phyloP scores from a whole-genome alignment of 441 rosid species.

The Jatropha podagrica region DNA sequence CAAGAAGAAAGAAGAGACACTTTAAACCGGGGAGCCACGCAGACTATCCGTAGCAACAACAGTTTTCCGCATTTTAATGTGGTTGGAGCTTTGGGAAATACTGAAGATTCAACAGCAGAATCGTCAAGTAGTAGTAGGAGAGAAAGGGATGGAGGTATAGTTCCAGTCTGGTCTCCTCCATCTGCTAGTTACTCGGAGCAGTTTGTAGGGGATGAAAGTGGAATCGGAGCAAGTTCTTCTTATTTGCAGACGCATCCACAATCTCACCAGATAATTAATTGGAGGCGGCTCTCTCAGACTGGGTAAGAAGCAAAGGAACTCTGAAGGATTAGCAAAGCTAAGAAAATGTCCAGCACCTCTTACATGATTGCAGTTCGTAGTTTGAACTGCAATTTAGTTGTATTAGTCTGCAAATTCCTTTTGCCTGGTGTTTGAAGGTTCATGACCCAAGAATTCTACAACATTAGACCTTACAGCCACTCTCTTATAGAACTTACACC shows the following conservation, averaged over 20 bases:
- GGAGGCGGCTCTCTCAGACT: constrained; percentile 89
- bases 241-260: constrained; percentile 77
- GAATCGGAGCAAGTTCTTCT: constrained; percentile 65
- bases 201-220: constrained; percentile 71
- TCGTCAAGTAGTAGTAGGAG: constrained; percentile 75
- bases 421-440: constrained; percentile 11
- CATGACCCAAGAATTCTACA: neutral
- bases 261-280: constrained; percentile 76
- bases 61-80: constrained; percentile 42
- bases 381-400: neutral
- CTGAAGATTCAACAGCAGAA: constrained; percentile 88
- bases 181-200: constrained; percentile 74
- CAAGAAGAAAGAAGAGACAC: constrained; percentile 52
- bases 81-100: constrained; percentile 39
- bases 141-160: constrained; percentile 88
- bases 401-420: constrained; percentile 1
- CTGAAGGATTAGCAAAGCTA: constrained; percentile 20
- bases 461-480: neutral
- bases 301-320: constrained; percentile 55
- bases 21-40: constrained; percentile 38
- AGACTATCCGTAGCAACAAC: constrained; percentile 31
- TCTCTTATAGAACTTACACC: neutral
- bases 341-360: neutral
- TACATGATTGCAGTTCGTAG: neutral
- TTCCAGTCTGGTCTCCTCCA: constrained; percentile 91